These are phyloP conservation scores for Martiniozyma asiatica DNA, from an alignment of 1,139 yeast genomes.

Conservation along the genomic window DNA sequence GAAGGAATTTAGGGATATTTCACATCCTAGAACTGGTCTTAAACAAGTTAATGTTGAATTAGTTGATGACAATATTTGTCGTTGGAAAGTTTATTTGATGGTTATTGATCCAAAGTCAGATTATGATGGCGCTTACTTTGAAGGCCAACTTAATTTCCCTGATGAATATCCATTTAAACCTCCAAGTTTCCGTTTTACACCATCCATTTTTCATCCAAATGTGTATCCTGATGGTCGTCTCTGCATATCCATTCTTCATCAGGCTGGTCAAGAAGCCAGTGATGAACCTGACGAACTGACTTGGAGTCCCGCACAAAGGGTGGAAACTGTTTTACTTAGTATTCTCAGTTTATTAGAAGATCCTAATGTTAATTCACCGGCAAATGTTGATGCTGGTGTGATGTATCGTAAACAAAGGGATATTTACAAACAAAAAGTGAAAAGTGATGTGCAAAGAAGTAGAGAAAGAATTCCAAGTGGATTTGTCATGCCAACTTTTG, in stretches of 20 bases:
- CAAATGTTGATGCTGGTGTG: conserved; percentile 93
- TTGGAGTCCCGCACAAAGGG: conserved; percentile 97
- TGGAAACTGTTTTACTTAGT: conserved; percentile 79
- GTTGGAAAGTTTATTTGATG: conserved; percentile 92
- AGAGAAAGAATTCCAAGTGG: conserved; percentile 79
- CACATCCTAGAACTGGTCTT: conserved; percentile 80
- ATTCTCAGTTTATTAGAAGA: conserved; percentile 86
- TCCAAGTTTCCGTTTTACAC: conserved; percentile 86
- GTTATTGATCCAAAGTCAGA: conserved; percentile 82
- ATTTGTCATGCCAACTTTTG: conserved; percentile 64
- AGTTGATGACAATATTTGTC: conserved; percentile 82
- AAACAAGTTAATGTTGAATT: conserved; percentile 85
- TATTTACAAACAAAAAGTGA: conserved; percentile 66
- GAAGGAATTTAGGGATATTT: conserved; percentile 88
- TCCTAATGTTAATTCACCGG: conserved; percentile 83
- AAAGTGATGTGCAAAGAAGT: conserved; percentile 73
- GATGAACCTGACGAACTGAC: conserved; percentile 90
- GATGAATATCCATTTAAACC: conserved; percentile 89
- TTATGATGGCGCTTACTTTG: conserved; percentile 90
- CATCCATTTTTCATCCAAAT: conserved; percentile 92
- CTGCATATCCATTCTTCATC: conserved; percentile 88
- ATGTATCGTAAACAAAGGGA: conserved; percentile 80
- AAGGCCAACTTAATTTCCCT: conserved; percentile 90
- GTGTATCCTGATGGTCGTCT: conserved; percentile 89
- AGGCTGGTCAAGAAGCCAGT: conserved; percentile 60